Percentiles rank a stretch among this genome's conserved stretches.
phyloP scores from a whole-genome alignment of 805 yeast genomes.

The Diddensiella caesifluorescens region DNA sequence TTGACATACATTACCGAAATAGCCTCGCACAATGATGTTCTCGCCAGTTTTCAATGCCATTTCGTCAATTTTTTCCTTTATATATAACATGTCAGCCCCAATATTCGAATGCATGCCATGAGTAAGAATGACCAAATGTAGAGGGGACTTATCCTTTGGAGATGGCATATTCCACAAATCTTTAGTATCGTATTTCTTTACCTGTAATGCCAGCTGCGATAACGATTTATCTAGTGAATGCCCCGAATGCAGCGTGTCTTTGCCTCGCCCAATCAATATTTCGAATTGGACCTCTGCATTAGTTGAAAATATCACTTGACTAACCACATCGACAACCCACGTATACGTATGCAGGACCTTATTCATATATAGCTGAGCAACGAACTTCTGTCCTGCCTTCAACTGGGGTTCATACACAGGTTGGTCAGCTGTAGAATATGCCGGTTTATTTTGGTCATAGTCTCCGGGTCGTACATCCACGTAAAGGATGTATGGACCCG shows the following conservation, averaged over 20 bases:
- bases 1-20: constrained; percentile 73
- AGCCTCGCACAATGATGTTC: constrained; percentile 78
- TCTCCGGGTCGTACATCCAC: constrained; percentile 71
- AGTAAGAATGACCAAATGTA: constrained; percentile 78
- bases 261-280: constrained; percentile 43
- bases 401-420: constrained; percentile 46
- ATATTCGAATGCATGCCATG: constrained; percentile 92
- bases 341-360: constrained; percentile 38
- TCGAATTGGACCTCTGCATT: constrained; percentile 65
- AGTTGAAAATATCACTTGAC: constrained; percentile 72
- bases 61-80: constrained; percentile 73
- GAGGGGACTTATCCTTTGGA: constrained; percentile 45
- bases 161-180: constrained; percentile 75
- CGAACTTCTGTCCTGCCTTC: constrained; percentile 67
- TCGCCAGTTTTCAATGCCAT: constrained; percentile 42
- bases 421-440: constrained; percentile 33
- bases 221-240: background rate
- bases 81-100: constrained; percentile 82
- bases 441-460: constrained; percentile 47
- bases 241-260: constrained; percentile 20
- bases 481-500: constrained; percentile 86
- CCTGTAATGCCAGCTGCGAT: constrained; percentile 21
- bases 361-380: constrained; percentile 49
- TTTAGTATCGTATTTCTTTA: constrained; percentile 47
- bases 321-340: constrained; percentile 77